Percentiles rank a stretch among this genome's conserved stretches.
phyloP scores from a whole-genome alignment of 2,329 filamentous ascomycete species.

The Verticillium longisporum region DNA sequence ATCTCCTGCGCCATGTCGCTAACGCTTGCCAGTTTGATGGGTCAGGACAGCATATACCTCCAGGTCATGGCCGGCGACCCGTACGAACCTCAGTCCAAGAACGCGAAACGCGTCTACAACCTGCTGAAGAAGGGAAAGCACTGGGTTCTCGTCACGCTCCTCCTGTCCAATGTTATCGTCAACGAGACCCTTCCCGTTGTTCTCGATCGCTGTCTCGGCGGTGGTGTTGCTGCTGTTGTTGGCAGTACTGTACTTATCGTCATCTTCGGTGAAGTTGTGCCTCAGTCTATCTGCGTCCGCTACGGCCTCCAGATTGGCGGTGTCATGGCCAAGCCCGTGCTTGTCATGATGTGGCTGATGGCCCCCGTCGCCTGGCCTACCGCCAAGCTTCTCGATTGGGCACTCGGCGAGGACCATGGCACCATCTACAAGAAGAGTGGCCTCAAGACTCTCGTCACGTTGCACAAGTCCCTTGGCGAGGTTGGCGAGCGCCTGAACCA shows the following conservation, averaged over 20 bases:
- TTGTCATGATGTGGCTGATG: conserved; percentile 86
- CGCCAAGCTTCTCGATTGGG: conserved; percentile 87
- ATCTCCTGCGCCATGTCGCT: conserved; percentile 3
- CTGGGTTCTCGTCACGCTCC: conserved; percentile 92
- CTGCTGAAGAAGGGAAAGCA: conserved; percentile 87
- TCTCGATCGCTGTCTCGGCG: conserved; percentile 85
- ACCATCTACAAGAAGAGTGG: conserved; percentile 98
- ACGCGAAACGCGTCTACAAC: conserved; percentile 73
- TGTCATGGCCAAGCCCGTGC: conserved; percentile 83
- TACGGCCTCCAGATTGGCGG: conserved; percentile 94
- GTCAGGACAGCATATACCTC: conserved; percentile 90
- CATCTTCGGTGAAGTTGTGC: conserved; percentile 95
- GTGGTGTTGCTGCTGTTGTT: conserved; percentile 88
- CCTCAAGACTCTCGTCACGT: conserved; percentile 88
- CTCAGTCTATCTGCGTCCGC: conserved; percentile 92
- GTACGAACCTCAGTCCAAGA: conserved; percentile 76
- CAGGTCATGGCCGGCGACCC: conserved; percentile 87
- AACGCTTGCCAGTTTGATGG: conserved; percentile 41
- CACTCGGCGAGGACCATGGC: conserved; percentile 83
- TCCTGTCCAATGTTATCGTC: conserved; percentile 94
- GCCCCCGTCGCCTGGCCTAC: conserved; percentile 89
- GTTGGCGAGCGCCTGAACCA: conserved; percentile 87
- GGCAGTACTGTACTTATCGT: conserved; percentile 93
- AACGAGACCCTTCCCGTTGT: conserved; percentile 96
- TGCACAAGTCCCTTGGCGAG: conserved; percentile 86